Conservation (phyloP, 345 rosid genomes). For the Arabis hirsuta region DNA sequence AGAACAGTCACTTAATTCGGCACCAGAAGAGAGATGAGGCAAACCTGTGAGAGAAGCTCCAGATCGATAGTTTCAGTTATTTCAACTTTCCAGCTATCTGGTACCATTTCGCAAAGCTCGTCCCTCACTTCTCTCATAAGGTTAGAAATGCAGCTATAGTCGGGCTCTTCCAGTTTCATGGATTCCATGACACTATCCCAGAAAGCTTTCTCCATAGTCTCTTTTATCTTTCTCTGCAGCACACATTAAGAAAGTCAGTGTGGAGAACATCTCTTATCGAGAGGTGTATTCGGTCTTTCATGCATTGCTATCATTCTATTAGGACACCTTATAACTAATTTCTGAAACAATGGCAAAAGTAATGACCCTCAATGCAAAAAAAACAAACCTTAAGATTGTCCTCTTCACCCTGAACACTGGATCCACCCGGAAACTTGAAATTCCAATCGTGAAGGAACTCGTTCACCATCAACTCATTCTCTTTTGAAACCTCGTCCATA, state of each 20-base stretch:
- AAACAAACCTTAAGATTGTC: slow-evolving; percentile 64
- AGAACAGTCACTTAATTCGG: neutral
- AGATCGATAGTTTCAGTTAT: slow-evolving; percentile 73
- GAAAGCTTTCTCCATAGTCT: slow-evolving; percentile 85
- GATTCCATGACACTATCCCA: slow-evolving; percentile 87
- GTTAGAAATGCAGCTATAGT: slow-evolving; percentile 64
- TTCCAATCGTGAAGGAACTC: slow-evolving; percentile 66
- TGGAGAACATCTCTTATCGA: slow-evolving; percentile 7
- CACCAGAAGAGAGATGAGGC: slow-evolving; percentile 4
- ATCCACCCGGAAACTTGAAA: slow-evolving; percentile 50
- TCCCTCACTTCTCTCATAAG: slow-evolving; percentile 92
- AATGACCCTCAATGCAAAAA: slow-evolving; percentile 11
- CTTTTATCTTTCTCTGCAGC: slow-evolving; percentile 68
- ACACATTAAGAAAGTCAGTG: slow-evolving; percentile 24
- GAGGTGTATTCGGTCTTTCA: neutral
- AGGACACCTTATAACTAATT: neutral
- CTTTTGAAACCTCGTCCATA: slow-evolving; percentile 45
- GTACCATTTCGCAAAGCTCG: slow-evolving; percentile 83
- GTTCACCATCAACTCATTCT: slow-evolving; percentile 87
- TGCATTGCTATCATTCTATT: neutral
- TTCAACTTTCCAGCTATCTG: slow-evolving; percentile 80
- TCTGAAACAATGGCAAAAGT: neutral
- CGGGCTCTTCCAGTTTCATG: slow-evolving; percentile 59
- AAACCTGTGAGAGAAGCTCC: slow-evolving; percentile 80
- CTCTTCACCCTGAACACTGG: slow-evolving; percentile 45